These are phyloP conservation scores for Alliaria petiolata DNA, from an alignment of 345 rosid genomes.

Conservation along the genomic window DNA sequence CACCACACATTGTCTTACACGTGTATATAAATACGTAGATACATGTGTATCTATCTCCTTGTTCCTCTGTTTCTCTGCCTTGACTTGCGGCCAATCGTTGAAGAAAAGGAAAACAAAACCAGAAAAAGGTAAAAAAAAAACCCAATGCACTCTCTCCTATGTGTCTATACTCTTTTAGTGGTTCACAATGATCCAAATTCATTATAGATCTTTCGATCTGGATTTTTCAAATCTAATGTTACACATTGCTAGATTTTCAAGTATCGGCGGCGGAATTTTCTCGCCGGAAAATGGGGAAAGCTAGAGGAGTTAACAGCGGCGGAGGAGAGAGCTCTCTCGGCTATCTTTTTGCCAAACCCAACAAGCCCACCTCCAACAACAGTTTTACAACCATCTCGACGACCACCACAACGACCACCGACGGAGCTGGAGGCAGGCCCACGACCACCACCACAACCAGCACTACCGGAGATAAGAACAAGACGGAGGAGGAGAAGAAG, in stretches of 20 bases:
- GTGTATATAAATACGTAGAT: conserved; percentile 11
- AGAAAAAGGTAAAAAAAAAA: neutral
- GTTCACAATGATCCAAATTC: neutral
- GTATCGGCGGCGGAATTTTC: neutral
- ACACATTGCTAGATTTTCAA: conserved; percentile 10
- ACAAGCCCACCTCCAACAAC: too few species aligned
- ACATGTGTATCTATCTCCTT: neutral
- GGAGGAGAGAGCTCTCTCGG: conserved; percentile 92
- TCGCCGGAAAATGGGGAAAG: conserved; percentile 53
- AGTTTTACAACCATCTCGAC: too few species aligned
- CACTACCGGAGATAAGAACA: conserved; percentile 32
- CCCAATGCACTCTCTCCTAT: conserved; percentile 5
- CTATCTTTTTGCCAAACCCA: conserved; percentile 72
- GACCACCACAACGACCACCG: conserved; percentile 31
- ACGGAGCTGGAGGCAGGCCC: conserved; percentile 51
- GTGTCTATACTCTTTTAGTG: neutral
- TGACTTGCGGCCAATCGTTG: conserved; percentile 11
- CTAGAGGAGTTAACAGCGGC: conserved; percentile 71
- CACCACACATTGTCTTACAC: conserved; percentile 25
- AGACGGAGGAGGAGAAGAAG: conserved; percentile 37
- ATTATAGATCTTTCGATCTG: neutral
- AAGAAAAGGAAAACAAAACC: conserved; percentile 24
- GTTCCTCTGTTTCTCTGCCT: conserved; percentile 30
- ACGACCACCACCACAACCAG: conserved; percentile 32
- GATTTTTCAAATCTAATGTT: neutral